A percentile compares a stretch with the other conserved stretches of the same genome.
phyloP scores from a whole-genome alignment of 805 yeast genomes.

The Cyberlindnera petersonii region DNA sequence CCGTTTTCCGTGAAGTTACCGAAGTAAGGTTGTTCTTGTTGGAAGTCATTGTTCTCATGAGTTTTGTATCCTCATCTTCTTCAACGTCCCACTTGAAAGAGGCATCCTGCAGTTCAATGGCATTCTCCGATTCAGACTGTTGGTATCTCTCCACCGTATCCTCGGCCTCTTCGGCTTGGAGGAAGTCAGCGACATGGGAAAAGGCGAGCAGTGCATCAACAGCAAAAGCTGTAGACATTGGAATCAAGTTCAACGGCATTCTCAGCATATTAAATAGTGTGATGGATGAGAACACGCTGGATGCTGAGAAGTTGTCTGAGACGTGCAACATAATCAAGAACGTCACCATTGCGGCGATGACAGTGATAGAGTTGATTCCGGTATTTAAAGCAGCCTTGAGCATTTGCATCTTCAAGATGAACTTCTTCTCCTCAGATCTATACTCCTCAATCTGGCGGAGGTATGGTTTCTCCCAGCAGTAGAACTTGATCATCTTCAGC shows the following conservation, averaged over 20 bases:
- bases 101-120: conserved; percentile 44
- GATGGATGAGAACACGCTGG: conserved; percentile 66
- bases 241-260: conserved; percentile 59
- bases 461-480: conserved; percentile 90
- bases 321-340: conserved; percentile 52
- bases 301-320: conserved; percentile 45
- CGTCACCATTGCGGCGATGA: conserved; percentile 65
- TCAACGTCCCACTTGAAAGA: conserved; percentile 52
- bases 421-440: conserved; percentile 58
- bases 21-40: background rate
- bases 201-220: conserved; percentile 60
- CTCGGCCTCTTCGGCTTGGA: conserved; percentile 39
- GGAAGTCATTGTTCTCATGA: conserved; percentile 2
- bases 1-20: background rate
- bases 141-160: conserved; percentile 25
- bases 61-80: conserved; percentile 18
- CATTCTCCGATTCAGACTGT: conserved; percentile 39
- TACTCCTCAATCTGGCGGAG: conserved; percentile 47
- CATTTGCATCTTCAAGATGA: conserved; percentile 60
- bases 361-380: conserved; percentile 47
- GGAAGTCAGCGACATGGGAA: conserved; percentile 43
- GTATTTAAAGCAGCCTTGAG: conserved; percentile 63
- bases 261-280: conserved; percentile 63
- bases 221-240: conserved; percentile 58
- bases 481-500: conserved; percentile 79